phyloP scores from a whole-genome alignment of 1,139 yeast genomes.

The Suhomyces bolitotheri region DNA sequence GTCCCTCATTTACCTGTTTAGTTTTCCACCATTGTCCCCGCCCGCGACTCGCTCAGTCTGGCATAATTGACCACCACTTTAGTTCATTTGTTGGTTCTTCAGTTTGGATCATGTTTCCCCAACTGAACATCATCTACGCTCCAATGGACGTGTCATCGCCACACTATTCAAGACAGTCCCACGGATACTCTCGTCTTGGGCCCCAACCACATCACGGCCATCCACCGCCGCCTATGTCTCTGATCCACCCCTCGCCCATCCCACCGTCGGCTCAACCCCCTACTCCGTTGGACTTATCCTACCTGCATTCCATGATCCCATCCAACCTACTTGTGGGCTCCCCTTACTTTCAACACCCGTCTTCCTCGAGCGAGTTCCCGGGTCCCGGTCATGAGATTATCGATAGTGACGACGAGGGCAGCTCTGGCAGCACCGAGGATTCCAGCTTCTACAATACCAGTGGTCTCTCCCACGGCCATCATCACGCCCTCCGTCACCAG shows the following conservation, averaged over 20 bases:
- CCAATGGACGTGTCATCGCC: conserved; percentile 10
- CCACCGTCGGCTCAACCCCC: conserved; percentile 5
- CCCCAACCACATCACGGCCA: conserved; percentile 3
- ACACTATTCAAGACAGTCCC: conserved; percentile 6
- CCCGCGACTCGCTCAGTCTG: too few relatives aligned
- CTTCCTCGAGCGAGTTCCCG: conserved; percentile 6
- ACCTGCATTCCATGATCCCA: conserved; percentile 49
- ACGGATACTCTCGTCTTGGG: neutral
- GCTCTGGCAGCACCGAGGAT: conserved; percentile 5
- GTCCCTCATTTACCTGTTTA: too few relatives aligned
- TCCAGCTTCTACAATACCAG: neutral
- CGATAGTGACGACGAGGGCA: conserved; percentile 8
- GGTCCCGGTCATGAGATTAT: neutral
- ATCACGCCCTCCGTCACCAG: neutral
- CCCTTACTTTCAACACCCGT: conserved; percentile 45
- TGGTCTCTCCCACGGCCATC: neutral
- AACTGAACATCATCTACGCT: conserved; percentile 9
- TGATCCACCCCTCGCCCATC: neutral
- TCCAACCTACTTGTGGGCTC: conserved; percentile 66
- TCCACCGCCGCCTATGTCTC: conserved; percentile 2
- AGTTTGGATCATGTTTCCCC: conserved; percentile 9
- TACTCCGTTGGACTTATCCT: conserved; percentile 12
- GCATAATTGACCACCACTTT: too few relatives aligned
- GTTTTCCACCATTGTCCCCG: too few relatives aligned
- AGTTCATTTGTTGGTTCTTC: too few relatives aligned